phyloP scores from a whole-genome alignment of 2,329 filamentous ascomycete species.

The Clonostachys rosea region DNA sequence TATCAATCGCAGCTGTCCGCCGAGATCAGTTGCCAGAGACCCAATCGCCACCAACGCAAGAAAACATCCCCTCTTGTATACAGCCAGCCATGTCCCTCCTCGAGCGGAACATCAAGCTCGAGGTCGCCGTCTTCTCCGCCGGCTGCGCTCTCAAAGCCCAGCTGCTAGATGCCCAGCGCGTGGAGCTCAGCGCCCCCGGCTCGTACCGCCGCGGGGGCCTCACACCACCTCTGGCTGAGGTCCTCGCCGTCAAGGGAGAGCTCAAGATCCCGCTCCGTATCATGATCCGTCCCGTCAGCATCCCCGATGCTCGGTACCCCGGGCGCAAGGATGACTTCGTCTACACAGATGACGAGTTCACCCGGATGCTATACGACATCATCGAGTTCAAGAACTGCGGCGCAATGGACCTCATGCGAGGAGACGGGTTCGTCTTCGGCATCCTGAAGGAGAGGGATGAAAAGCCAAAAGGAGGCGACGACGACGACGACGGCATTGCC shows the following conservation, averaged over 20 bases:
- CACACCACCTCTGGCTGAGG: conserved; percentile 38
- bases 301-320: conserved; percentile 1
- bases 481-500: conserved; percentile 4
- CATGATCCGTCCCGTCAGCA: conserved; percentile 45
- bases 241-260: conserved; percentile 18
- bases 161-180: conserved; percentile 36
- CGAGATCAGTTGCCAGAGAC: too few relatives aligned
- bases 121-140: conserved; percentile 50
- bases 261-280: conserved; percentile 38
- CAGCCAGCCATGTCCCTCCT: not conserved
- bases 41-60: too few relatives aligned
- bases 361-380: conserved; percentile 35
- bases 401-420: conserved; percentile 27
- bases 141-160: conserved; percentile 30
- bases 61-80: too few relatives aligned
- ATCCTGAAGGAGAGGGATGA: conserved; percentile 21
- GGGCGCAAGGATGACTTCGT: conserved; percentile 33
- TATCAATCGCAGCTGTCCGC: too few relatives aligned
- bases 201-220: conserved; percentile 47
- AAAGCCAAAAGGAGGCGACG: not conserved
- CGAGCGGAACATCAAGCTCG: conserved; percentile 25
- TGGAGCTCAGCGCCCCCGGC: conserved; percentile 48
- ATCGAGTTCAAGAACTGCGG: conserved; percentile 25
- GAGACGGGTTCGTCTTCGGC: conserved; percentile 56
- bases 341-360: conserved; percentile 38